Evolutionary conservation across 2,329 filamentous ascomycete species (phyloP), one percentile per base, ranked within the genome.

Genomic region (Geosmithia putterillii): DNA sequence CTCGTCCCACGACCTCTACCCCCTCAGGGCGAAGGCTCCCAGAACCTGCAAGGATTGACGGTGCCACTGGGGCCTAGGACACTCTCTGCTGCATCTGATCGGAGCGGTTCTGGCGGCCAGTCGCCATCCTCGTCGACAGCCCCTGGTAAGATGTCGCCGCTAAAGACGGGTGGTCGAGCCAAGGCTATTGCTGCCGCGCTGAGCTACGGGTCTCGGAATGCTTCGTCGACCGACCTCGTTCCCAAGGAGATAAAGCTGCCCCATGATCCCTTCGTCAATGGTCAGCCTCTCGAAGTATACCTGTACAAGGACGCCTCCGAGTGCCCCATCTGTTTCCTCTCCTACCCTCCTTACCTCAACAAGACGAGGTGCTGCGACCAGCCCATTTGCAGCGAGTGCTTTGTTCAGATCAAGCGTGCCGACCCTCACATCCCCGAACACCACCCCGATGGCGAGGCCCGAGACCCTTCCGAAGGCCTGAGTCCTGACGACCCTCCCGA

Each of bases 301-400:
- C 67, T 98, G 2, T 98, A 98, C 70, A 95, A 95, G 59, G 80
- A 94, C 51, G 83, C 87, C 3, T 67, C 70, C 7, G 92, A 98
- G 58, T 98, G 92, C 54, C 90, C 92, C 5, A 95, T 98, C 48
- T 98, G 92, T 67, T 95, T 96, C 59, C 70, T 96, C 43, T 94
- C 88, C 53, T 98, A 96, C 52, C 92, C 92, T 1, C 88, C 88
- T 3, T 94, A 94, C 57, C 72, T 98, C 23, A 98, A 98, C 64
- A 83, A 81, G 50, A 98, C 92, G 1, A 74, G 92, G 51, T 98
- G 92, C 59, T 98, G 92, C 61, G 88, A 95, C 54, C 92, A 98
- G 59, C 74, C 85, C 6, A 96, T 98, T 48, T 98, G 92, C 64
- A 96, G 89, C 37, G 92, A 98, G 65, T 98, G 92, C 61, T 98